Evolutionary conservation across 805 yeast species (phyloP).

Genomic region (Yarrowia yakushimensis): DNA sequence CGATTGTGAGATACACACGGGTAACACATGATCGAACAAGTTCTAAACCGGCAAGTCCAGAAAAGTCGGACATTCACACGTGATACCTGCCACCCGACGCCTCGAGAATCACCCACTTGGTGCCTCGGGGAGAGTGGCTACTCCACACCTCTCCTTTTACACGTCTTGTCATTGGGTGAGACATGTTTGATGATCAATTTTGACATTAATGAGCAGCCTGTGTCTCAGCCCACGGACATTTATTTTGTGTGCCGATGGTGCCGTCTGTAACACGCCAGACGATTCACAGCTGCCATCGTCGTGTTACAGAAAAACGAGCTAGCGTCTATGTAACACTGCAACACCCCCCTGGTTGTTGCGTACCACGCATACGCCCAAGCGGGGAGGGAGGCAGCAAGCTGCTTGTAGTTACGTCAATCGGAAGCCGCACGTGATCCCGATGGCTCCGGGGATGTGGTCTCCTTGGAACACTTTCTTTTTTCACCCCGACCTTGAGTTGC

Average conservation of each 20-base stretch:
- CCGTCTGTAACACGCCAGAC: background rate
- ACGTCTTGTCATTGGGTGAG: background rate
- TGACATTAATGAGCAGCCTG: conserved; percentile 12
- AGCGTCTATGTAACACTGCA: background rate
- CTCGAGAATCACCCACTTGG: too few species aligned
- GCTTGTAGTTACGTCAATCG: too few species aligned
- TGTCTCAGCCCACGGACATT: conserved; percentile 11
- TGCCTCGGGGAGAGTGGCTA: too few species aligned
- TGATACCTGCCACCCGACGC: too few species aligned
- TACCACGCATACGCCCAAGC: background rate
- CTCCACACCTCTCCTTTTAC: background rate
- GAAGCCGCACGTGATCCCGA: background rate
- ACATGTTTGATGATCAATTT: conserved; percentile 9
- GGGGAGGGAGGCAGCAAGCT: too few species aligned
- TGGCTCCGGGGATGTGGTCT: background rate
- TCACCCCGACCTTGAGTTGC: background rate
- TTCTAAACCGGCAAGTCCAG: too few species aligned
- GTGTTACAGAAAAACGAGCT: background rate
- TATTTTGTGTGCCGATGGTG: background rate
- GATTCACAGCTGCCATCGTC: background rate
- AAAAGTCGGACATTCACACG: too few species aligned
- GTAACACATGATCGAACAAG: background rate
- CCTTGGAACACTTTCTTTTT: background rate
- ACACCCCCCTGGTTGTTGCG: background rate
- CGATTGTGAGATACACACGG: background rate